Conservation (phyloP, 495 filamentous ascomycete species). For the Xylaria venustula region DNA sequence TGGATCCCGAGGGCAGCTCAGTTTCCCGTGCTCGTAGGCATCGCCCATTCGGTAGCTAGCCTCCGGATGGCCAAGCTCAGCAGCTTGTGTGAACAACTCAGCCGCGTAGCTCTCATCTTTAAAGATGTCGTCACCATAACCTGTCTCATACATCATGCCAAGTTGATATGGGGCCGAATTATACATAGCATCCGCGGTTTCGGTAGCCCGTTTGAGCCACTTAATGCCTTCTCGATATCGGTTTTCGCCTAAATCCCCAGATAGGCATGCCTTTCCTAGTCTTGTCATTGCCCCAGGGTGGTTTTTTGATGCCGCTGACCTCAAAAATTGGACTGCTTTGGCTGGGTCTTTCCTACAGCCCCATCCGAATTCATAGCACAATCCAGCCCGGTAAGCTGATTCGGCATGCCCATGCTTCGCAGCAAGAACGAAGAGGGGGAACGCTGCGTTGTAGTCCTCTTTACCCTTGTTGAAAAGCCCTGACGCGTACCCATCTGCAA, state of each 20-base stretch:
- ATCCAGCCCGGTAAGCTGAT: conserved; percentile 85
- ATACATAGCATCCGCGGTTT: conserved; percentile 86
- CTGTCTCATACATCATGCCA: conserved; percentile 79
- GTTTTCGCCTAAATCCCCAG: conserved; percentile 81
- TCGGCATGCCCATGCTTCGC: conserved; percentile 98
- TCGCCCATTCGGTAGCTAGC: conserved; percentile 88
- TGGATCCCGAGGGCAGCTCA: conserved; percentile 85
- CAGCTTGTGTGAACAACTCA: conserved; percentile 90
- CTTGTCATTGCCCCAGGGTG: conserved; percentile 94
- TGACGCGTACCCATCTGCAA: conserved; percentile 90
- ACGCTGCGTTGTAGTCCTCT: conserved; percentile 85
- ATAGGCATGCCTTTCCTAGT: conserved; percentile 84
- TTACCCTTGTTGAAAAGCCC: conserved; percentile 92
- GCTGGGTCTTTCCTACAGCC: conserved; percentile 82
- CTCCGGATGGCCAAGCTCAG: conserved; percentile 84
- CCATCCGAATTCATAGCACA: conserved; percentile 99
- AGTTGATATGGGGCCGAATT: conserved; percentile 91
- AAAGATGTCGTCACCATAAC: conserved; percentile 91
- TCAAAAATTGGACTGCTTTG: conserved; percentile 92
- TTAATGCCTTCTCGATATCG: conserved; percentile 91
- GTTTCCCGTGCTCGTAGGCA: conserved; percentile 89
- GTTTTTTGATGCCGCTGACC: conserved; percentile 84
- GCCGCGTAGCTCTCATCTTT: conserved; percentile 85
- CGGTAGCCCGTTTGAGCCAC: conserved; percentile 92
- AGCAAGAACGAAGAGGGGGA: conserved; percentile 86